Conservation (phyloP, 805 yeast species). For the Cyberlindnera saturnus region DNA sequence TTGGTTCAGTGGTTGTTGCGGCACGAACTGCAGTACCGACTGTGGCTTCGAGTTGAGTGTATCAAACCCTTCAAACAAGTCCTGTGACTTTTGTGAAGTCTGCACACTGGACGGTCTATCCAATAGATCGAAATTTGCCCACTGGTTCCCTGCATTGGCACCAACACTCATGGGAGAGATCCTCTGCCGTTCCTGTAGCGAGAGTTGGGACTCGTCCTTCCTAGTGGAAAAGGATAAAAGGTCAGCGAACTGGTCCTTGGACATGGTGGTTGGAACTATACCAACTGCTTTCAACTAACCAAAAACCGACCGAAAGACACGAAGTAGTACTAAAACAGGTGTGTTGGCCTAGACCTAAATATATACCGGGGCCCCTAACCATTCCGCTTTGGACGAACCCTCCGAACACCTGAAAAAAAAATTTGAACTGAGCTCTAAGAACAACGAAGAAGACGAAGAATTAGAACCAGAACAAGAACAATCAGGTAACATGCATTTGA, state of each 20-base stretch:
- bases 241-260: constrained; percentile 25
- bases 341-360: background rate
- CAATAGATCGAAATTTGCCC: constrained; percentile 35
- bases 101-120: constrained; percentile 6
- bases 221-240: constrained; percentile 19
- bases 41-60: background rate
- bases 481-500: constrained; percentile 76
- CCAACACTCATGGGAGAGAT: background rate
- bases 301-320: background rate
- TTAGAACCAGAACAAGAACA: background rate
- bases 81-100: background rate
- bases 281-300: background rate
- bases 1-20: constrained; percentile 1
- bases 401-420: background rate
- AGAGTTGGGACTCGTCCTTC: constrained; percentile 22
- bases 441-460: background rate
- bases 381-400: background rate
- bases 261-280: constrained; percentile 2
- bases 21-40: background rate
- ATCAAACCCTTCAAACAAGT: constrained; percentile 22
- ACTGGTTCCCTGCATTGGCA: constrained; percentile 11
- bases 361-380: background rate
- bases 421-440: background rate
- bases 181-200: constrained; percentile 31
- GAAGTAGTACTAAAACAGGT: no score